phyloP scores from a whole-genome alignment of 331 rosid species.

The Prunus yedoensis region DNA sequence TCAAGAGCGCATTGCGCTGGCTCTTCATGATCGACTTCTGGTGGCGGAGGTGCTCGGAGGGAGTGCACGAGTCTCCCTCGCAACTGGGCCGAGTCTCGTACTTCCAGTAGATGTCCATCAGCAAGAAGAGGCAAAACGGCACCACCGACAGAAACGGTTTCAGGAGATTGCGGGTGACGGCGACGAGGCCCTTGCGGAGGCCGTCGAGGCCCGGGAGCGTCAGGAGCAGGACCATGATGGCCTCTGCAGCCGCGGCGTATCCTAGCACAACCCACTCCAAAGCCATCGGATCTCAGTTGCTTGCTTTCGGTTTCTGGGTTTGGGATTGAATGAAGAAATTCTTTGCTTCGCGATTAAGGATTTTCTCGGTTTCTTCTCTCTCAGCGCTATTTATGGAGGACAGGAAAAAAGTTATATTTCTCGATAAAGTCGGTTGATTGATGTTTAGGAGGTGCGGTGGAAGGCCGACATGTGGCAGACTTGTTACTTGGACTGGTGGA shows the following conservation, averaged over 20 bases:
- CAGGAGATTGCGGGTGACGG: conserved; percentile 83
- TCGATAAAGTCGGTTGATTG: too few relatives aligned
- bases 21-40: conserved; percentile 99
- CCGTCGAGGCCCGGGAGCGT: conserved; percentile 88
- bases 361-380: background rate
- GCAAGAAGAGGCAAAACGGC: conserved; percentile 84
- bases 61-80: conserved; percentile 72
- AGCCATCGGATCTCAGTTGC: conserved; percentile 53
- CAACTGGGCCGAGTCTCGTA: conserved; percentile 79
- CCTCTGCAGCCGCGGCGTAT: conserved; percentile 95
- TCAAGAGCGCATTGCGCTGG: conserved; percentile 93
- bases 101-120: conserved; percentile 96
- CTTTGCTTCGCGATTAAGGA: conserved; percentile 19
- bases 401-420: too few relatives aligned
- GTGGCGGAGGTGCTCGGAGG: conserved; percentile 82
- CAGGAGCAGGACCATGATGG: conserved; percentile 85
- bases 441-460: too few relatives aligned
- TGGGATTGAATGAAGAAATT: background rate
- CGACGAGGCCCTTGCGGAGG: conserved; percentile 79
- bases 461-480: background rate
- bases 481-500: background rate
- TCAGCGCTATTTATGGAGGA: background rate
- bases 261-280: conserved; percentile 97
- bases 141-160: conserved; percentile 93
- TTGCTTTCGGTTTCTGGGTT: background rate